A percentile compares a stretch with the other conserved stretches of the same genome.
Evolutionary conservation across 1,284 basidiomycete species (phyloP).

Genomic region (Hypsizygus ulmarius): DNA sequence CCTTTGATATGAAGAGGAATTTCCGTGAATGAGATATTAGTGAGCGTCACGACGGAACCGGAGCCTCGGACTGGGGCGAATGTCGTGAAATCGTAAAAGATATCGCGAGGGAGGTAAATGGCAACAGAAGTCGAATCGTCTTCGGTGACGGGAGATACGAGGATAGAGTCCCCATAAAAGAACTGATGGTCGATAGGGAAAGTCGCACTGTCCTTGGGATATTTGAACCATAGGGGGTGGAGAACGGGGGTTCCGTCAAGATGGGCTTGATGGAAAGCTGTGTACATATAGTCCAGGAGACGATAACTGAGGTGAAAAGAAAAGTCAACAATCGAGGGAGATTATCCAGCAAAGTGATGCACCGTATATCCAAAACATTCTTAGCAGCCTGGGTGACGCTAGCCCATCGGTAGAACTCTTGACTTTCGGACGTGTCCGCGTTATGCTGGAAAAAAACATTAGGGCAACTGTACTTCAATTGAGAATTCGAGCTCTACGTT

Average conservation of each 20-base stretch:
- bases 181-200: slow-evolving; percentile 65
- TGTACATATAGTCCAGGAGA: slow-evolving; percentile 72
- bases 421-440: slow-evolving; percentile 46
- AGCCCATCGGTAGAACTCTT: slow-evolving; percentile 71
- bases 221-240: slow-evolving; percentile 62
- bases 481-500: slow-evolving; percentile 42
- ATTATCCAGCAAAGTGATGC: slow-evolving; percentile 8
- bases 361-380: slow-evolving; percentile 61
- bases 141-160: slow-evolving; percentile 66
- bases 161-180: slow-evolving; percentile 64
- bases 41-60: slow-evolving; percentile 44
- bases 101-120: slow-evolving; percentile 61
- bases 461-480: neutral
- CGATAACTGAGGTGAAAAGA: slow-evolving; percentile 45
- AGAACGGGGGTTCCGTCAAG: slow-evolving; percentile 62
- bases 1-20: slow-evolving; percentile 65
- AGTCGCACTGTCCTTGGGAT: slow-evolving; percentile 58
- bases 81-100: slow-evolving; percentile 63
- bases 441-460: slow-evolving; percentile 46
- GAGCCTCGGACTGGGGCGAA: slow-evolving; percentile 46
- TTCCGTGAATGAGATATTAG: slow-evolving; percentile 50
- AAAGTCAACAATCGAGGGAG: neutral
- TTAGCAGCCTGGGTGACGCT: slow-evolving; percentile 56
- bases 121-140: slow-evolving; percentile 59
- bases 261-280: slow-evolving; percentile 59